A percentile compares a stretch with the other conserved stretches of the same genome.
Conservation (phyloP, 164 flowering plant genomes). For the Paratinospora sagittata region DNA sequence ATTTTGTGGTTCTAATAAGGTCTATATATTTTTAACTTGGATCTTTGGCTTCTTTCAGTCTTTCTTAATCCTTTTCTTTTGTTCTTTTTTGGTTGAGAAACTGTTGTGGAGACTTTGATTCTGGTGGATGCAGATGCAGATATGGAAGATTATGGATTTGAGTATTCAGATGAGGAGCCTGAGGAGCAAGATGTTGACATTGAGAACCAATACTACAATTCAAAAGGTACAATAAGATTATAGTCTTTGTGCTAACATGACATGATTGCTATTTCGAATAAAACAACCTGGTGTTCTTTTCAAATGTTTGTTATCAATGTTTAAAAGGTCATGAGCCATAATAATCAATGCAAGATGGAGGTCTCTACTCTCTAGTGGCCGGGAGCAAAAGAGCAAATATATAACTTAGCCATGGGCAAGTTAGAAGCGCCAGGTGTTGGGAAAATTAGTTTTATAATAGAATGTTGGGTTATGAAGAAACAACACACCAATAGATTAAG, state of each 20-base stretch:
- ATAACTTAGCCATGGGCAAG: not conserved
- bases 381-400: not conserved
- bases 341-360: not conserved
- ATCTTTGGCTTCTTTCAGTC: constrained; percentile 6
- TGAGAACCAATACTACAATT: constrained; percentile 97
- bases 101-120: not conserved
- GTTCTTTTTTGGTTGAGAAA: not conserved
- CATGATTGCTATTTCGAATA: no score
- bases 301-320: not conserved
- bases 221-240: constrained; percentile 56
- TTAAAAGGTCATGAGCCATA: not conserved
- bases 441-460: no score
- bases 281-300: not conserved
- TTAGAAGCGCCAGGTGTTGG: no score
- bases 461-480: no score
- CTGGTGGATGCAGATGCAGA: constrained; percentile 61
- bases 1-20: no score
- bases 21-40: no score
- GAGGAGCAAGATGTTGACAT: constrained; percentile 99
- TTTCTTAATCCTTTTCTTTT: no score
- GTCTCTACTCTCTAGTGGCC: not conserved
- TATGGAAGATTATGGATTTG: constrained; percentile 99
- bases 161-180: constrained; percentile 96
- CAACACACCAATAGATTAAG: no score
- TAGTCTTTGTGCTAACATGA: no score